Evolutionary conservation across 2,329 filamentous ascomycete genomes (phyloP), one percentile per base, ranked within the genome.

Genomic region (Claviceps sp.): DNA sequence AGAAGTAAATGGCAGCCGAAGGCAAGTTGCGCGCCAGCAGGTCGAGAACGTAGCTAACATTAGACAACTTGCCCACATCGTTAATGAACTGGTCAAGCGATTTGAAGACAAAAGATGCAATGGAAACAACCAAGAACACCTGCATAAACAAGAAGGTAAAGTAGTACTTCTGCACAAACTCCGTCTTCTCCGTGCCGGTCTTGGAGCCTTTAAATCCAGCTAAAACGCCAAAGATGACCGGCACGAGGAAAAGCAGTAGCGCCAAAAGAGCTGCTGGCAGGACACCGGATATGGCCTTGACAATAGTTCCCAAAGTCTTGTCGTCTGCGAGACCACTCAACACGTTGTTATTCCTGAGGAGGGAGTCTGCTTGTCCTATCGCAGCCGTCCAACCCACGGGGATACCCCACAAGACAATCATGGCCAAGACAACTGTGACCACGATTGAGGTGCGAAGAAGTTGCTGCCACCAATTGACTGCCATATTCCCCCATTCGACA

Each of bases 401-500:
- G 59, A 95, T 81, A 45, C 89, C 87, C 88, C 90, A 98, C 19
- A 93, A 77, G 57, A 96, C 73, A 48, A 95, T 79, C 77, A 97
- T 89, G 5, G 75, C 86, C 39, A 75, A 66, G 7, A 95, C 83
- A 24, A 85, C 60, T 7, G 71, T 67, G 34, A 88, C 70, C 11
- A 91, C 84, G 8, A 84, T 64, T 39, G 73, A 77, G 2, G 82
- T 82, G 30, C 89, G 80, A 34, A 89, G 62, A 75, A 91, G 95
- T 52, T 84, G 79, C 56, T 91, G 84, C 89, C 90, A 97, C 91
- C 93, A 97, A 51, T 78, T 82, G 60, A 96, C 85, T 0, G 89
- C 90, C 84, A 98, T 91, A 63, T 98, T 98, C 58, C 94, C 88
- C 93, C 93, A 98, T 42, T 94, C 77, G 8, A 98, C 89, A 64